Evolutionary conservation across 2,329 filamentous ascomycete species (phyloP).

Genomic region (Alternaria atra): DNA sequence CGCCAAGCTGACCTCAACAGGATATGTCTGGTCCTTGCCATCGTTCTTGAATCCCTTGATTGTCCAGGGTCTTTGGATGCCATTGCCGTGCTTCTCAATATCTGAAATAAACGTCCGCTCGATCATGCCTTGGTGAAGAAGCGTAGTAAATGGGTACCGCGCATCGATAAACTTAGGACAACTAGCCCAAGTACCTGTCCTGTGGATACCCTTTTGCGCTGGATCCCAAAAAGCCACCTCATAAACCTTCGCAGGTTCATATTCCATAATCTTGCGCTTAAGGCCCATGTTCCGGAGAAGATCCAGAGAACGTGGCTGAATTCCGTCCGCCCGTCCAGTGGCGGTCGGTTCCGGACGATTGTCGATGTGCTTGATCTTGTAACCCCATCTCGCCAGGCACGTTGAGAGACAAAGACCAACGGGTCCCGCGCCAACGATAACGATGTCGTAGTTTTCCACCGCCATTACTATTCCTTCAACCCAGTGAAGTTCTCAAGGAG

Average conservation of each 20-base stretch:
- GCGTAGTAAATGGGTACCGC: slow-evolving; percentile 69
- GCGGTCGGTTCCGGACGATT: slow-evolving; percentile 85
- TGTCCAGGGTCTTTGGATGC: slow-evolving; percentile 68
- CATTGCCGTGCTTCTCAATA: slow-evolving; percentile 65
- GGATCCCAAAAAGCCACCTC: slow-evolving; percentile 74
- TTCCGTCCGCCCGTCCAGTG: slow-evolving; percentile 89
- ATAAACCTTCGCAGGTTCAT: slow-evolving; percentile 86
- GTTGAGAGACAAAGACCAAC: slow-evolving; percentile 88
- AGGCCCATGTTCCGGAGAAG: slow-evolving; percentile 88
- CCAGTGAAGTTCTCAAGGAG: not conserved
- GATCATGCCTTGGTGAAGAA: slow-evolving; percentile 70
- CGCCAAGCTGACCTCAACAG: slow-evolving; percentile 79
- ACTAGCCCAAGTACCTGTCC: slow-evolving; percentile 79
- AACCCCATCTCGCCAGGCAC: slow-evolving; percentile 89
- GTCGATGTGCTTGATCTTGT: slow-evolving; percentile 94
- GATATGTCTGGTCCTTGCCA: slow-evolving; percentile 72
- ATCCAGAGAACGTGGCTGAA: slow-evolving; percentile 88
- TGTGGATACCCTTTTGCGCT: slow-evolving; percentile 61
- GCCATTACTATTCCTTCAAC: slow-evolving; percentile 17
- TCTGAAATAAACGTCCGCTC: slow-evolving; percentile 70
- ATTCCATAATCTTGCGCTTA: slow-evolving; percentile 86
- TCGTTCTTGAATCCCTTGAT: slow-evolving; percentile 70
- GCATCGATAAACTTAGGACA: slow-evolving; percentile 83
- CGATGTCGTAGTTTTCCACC: slow-evolving; percentile 68
- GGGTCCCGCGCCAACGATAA: slow-evolving; percentile 89